A percentile compares a stretch with the other conserved stretches of the same genome.
Evolutionary conservation across 2,329 filamentous ascomycete genomes (phyloP).

Genomic region (Sodiomyces alkalinus): DNA sequence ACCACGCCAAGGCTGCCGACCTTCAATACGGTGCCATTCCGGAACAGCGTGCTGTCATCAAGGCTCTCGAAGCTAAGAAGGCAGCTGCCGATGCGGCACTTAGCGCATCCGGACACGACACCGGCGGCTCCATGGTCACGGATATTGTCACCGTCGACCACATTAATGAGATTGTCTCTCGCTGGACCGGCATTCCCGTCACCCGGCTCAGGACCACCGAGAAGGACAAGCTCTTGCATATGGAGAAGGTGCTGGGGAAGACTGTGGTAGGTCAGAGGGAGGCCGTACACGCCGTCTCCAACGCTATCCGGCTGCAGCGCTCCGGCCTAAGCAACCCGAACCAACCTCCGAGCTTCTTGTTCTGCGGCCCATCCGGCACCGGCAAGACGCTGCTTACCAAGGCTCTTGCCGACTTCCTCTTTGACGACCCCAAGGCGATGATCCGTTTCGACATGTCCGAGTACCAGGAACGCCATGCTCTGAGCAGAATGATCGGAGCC

Average conservation of each 20-base stretch:
- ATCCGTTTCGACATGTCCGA: constrained; percentile 99
- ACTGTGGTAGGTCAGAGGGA: constrained; percentile 89
- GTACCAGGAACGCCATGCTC: constrained; percentile 91
- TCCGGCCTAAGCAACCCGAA: constrained; percentile 93
- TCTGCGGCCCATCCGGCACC: constrained; percentile 95
- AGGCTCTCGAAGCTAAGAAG: constrained; percentile 67
- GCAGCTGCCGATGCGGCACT: constrained; percentile 58
- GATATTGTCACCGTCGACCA: constrained; percentile 93
- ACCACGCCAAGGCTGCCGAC: constrained; percentile 79
- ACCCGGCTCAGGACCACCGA: constrained; percentile 87
- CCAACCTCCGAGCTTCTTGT: constrained; percentile 93
- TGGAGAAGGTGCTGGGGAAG: constrained; percentile 76
- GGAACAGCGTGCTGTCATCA: constrained; percentile 71
- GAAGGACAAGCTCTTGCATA: constrained; percentile 95
- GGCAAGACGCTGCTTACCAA: constrained; percentile 97
- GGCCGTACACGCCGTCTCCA: constrained; percentile 83
- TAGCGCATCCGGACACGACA: constrained; percentile 38
- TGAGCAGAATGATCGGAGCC: constrained; percentile 95
- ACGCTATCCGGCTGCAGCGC: constrained; percentile 87
- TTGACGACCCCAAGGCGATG: constrained; percentile 95
- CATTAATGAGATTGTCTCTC: constrained; percentile 95
- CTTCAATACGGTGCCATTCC: constrained; percentile 96
- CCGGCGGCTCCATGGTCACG: constrained; percentile 62
- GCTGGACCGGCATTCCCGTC: constrained; percentile 97
- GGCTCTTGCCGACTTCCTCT: constrained; percentile 91